Base-by-base conservation (phyloP, 441 rosid species). In the Adansonia gregorii region DNA sequence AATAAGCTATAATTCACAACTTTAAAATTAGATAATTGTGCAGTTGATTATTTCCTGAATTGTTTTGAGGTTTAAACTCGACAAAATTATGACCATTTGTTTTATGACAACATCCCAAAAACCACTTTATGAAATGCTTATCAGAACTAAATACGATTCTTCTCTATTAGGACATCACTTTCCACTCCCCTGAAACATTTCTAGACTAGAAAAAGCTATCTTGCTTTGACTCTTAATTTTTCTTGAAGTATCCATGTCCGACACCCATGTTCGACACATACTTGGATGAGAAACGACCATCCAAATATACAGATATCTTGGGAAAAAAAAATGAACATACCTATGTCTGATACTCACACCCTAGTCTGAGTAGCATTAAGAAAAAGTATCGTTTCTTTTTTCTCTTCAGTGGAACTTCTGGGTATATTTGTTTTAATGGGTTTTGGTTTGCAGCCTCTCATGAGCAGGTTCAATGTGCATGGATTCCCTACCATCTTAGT, bases 381-480 rank as follows among this genome's bases (percentile, higher is more conserved):
- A 31, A 3, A 31, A 31, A 31, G 39, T 31, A 31, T 24, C 22
- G 15, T 31, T 77, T 43, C 10, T 56, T 17, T 58, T n/a, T 59
- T 67, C 31, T 49, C 35, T 54, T 59, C 41, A 9, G 69, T 66
- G n/a, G 55, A 52, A 2, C 6, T 56, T 56, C 51, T 20, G 39
- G 61, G 1, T n/a, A 72, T 67, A 59, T 74, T 43, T 31, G 24
- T 56, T 75, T 85, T 78, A 64, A 79, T 81, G 78, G 75, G 52
- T 55, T 59, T 75, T 65, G 55, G 72, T 73, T 81, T 49, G 81
- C 96, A 96, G 99, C 91, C 98, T 78, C 75, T 96, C 76, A 93
- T 93, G 98, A 89, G 98, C 95, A 94, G 93, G 87, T 96, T 88
- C 88, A 94, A 90, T n/a, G 97, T 96, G 67, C 93, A 96, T 93